Conservation (phyloP, 2,329 filamentous ascomycete genomes). For the Ophiostoma piceae region DNA sequence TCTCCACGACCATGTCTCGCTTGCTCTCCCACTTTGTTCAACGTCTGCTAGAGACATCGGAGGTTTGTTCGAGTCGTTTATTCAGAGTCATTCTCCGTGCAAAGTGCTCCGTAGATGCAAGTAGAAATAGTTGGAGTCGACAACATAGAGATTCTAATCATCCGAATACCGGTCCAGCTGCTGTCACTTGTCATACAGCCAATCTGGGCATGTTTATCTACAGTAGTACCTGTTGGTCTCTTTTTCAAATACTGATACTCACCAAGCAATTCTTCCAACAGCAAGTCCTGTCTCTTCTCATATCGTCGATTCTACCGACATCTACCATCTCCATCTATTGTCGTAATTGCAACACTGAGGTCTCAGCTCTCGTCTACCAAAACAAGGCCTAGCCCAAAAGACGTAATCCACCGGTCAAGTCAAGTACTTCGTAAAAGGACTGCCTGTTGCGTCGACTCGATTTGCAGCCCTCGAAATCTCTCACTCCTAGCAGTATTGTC, state of each 20-base stretch:
- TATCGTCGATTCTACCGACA: background rate
- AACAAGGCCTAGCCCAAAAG: background rate
- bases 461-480: background rate
- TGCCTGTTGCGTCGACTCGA: too few relatives aligned
- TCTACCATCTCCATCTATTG: background rate
- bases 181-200: too few relatives aligned
- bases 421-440: too few relatives aligned
- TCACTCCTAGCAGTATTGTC: background rate
- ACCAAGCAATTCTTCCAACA: background rate
- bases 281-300: background rate
- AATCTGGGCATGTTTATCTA: background rate
- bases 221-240: background rate
- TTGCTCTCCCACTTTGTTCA: too few relatives aligned
- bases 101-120: too few relatives aligned
- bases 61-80: too few relatives aligned
- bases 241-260: background rate
- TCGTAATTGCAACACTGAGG: constrained; percentile 1
- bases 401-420: background rate
- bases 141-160: too few relatives aligned
- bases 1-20: too few relatives aligned
- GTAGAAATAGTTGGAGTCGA: too few relatives aligned
- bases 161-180: too few relatives aligned
- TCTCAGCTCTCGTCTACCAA: background rate
- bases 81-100: too few relatives aligned
- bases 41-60: too few relatives aligned